phyloP scores from a whole-genome alignment of 345 rosid species.

The Orychophragmus violaceus region DNA sequence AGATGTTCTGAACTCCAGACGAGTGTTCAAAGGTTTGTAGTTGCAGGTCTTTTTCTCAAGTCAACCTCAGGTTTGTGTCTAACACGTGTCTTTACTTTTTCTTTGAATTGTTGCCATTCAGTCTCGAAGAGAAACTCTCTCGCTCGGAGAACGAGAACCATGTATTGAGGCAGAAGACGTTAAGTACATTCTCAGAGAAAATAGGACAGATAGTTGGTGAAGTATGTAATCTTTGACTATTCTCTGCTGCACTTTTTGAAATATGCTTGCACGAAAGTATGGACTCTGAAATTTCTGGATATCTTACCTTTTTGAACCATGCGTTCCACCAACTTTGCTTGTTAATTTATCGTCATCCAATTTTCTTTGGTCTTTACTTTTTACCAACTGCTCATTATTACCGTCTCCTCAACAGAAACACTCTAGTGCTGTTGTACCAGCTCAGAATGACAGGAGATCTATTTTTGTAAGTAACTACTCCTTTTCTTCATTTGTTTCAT shows the following conservation, averaged over 20 bases:
- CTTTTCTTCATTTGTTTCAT: slow-evolving; percentile 1
- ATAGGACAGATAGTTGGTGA: slow-evolving; percentile 50
- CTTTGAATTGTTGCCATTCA: slow-evolving; percentile 20
- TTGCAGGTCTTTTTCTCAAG: slow-evolving; percentile 4
- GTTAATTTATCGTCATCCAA: not conserved
- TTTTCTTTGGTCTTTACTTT: slow-evolving; percentile 8
- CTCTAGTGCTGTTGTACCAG: slow-evolving; percentile 40
- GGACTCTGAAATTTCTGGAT: not conserved
- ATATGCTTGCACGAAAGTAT: slow-evolving; percentile 7
- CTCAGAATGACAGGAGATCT: slow-evolving; percentile 47
- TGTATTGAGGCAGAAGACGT: slow-evolving; percentile 68
- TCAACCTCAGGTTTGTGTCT: not conserved
- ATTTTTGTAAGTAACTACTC: slow-evolving; percentile 54
- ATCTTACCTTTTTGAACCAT: not conserved
- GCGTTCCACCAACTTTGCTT: not conserved
- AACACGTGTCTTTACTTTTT: not conserved
- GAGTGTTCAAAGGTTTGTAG: slow-evolving; percentile 58
- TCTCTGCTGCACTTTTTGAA: slow-evolving; percentile 10
- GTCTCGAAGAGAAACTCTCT: slow-evolving; percentile 73
- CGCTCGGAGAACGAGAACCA: slow-evolving; percentile 80
- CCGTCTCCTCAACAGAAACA: slow-evolving; percentile 46
- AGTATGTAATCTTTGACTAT: slow-evolving; percentile 44
- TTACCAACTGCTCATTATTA: not conserved
- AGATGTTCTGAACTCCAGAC: slow-evolving; percentile 65
- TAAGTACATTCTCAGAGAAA: slow-evolving; percentile 49